Base-by-base conservation (phyloP, 176 grass and related monocot species). In the Eragrostis nindensis region DNA sequence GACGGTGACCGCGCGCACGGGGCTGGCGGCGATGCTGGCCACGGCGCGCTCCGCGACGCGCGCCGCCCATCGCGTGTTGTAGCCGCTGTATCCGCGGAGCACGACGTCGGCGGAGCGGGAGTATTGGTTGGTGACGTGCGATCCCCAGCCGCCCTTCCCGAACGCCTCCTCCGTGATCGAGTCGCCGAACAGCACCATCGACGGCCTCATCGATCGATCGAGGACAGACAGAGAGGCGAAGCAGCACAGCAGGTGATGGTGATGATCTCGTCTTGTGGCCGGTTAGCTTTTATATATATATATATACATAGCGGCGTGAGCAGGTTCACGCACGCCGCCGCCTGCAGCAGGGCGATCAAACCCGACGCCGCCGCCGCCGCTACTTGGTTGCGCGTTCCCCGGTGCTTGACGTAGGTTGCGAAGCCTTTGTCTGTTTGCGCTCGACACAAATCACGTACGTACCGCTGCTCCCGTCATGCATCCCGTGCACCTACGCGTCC, bases 41-140 rank as follows among this genome's bases (percentile, higher is more conserved):
- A 85, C 70, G 8, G 73, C 89, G 36, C 53, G 80, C 25, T 6
- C 63, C 5, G 68, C 70, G 19, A 87, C 73, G 42, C 68, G 63
- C 21, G 90, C 63, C 13, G 77, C 89, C 86, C 86, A 94, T n/a
- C 89, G 73, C 19, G 92, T 85, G 84, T 92, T 94, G 81, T 89
- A 94, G 15, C 89, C 92, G 77, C 89, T 94, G 87, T 89, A 95
- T 8, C 93, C 93, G 6, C 87, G 87, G 21, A 92, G 93, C 53
- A 96, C 29, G 47, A 92, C 78, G 81, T 92, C 90, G 79, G 79
- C 87, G 72, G 84, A 84, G 48, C 93, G 93, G 11, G 90, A 74
- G 82, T 88, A 93, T 66, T 85, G 85, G 83, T 89, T 89, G 6
- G 90, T 87, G 1, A 96, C 82, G 30, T 71, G 21, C 2, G 90